Base-by-base conservation (phyloP, 306 rosid species). In the Begonia loranthoides region DNA sequence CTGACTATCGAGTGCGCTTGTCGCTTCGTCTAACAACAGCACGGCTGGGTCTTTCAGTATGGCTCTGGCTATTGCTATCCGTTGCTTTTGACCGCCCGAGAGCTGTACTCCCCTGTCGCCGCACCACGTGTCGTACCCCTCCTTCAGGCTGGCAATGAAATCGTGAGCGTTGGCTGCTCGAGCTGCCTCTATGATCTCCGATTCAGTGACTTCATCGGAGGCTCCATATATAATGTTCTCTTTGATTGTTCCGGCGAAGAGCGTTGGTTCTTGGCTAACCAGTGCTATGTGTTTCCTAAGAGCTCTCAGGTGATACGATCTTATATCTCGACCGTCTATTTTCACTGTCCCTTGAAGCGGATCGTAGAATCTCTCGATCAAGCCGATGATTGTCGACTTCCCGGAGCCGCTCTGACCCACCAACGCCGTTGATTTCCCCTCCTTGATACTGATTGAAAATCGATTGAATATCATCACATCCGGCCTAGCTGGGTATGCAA, bases 331-430 rank as follows among this genome's bases (percentile, higher is more conserved):
- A 50, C 72, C 76, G 55, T 78, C 88, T 41, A 83, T 74, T 46
- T 40, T 58, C 14, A 87, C 54, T 33, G 74, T 58, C 57, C 96
- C 94, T 15, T 56, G 70, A 19, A 49, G 12, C 3, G 94, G 94
- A 49, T 87, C 92, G 45, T 83, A 81, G 65, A 81, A 83, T 55
- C 94, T 80, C 76, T 83, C 92, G 28, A 83, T 76, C 61, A 83
- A 60, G 52, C 85, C 85, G 64, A 87, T 81, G 56, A 76, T 66
- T 13, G 94, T 87, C 49, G 96, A 87, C 67, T 87, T 83, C 49
- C 94, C 88, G 9, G 85, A 81, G 15, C 96, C 92, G 72, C 92
- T 83, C 6, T 74, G 85, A 62, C 94, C 94, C 9, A 83, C 92
- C 15, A 80, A 52, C 64, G 96, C 96, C 7, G 78, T 49, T 22